Evolutionary conservation across 208 protist genomes (phyloP).

Genomic region (Entamoeba moshkovskii): DNA sequence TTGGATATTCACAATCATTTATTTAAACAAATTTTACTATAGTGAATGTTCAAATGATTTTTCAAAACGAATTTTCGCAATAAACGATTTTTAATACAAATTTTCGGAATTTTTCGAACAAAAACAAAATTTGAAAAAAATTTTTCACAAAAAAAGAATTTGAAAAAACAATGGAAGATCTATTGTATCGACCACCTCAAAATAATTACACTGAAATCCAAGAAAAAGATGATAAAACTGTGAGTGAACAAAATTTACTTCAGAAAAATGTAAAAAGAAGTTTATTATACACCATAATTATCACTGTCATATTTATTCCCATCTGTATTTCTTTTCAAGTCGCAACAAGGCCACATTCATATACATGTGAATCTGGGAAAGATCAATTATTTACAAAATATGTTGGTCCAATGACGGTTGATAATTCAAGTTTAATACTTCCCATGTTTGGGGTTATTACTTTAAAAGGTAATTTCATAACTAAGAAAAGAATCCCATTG

Average conservation of each 20-base stretch:
- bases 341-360: neutral
- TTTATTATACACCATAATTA: neutral
- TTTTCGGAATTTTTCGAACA: too few species aligned
- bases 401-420: neutral
- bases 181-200: neutral
- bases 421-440: neutral
- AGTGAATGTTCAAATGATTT: too few species aligned
- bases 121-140: too few species aligned
- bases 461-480: neutral
- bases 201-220: neutral
- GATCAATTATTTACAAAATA: neutral
- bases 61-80: too few species aligned
- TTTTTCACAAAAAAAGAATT: too few species aligned
- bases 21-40: too few species aligned
- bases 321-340: neutral
- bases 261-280: neutral
- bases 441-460: neutral
- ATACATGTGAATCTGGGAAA: neutral
- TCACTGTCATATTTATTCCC: neutral
- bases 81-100: too few species aligned
- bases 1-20: too few species aligned
- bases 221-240: neutral
- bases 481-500: neutral
- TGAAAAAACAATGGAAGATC: too few species aligned
- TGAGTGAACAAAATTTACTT: neutral